A percentile compares a stretch with the other conserved stretches of the same genome.
Evolutionary conservation across 1,139 yeast species (phyloP).

Genomic region (Petasospora rhodanensis): DNA sequence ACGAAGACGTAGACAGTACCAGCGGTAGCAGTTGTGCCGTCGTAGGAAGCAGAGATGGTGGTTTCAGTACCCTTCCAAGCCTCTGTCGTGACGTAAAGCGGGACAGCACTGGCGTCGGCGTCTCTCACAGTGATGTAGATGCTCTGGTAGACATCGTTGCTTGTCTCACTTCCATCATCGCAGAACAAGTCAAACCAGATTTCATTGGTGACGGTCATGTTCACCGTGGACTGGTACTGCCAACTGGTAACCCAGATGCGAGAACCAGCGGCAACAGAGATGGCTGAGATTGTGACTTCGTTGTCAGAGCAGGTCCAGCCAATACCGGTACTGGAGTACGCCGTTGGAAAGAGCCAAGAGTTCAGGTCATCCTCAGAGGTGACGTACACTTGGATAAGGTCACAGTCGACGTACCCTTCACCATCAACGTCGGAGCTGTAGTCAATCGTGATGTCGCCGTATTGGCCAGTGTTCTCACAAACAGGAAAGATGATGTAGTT

Average conservation of each 20-base stretch:
- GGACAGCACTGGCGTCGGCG: conserved; percentile 18
- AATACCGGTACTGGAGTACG: conserved; percentile 16
- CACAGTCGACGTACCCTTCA: conserved; percentile 25
- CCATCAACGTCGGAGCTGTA: conserved; percentile 23
- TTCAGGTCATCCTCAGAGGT: conserved; percentile 27
- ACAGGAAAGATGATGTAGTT: conserved; percentile 29
- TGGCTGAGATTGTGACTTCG: conserved; percentile 6
- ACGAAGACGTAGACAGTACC: conserved; percentile 16
- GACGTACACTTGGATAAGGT: conserved; percentile 25
- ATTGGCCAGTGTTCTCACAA: conserved; percentile 26
- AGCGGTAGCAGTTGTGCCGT: conserved; percentile 8
- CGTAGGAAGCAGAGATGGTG: conserved; percentile 10
- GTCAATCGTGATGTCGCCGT: conserved; percentile 25
- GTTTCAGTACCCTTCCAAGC: conserved; percentile 27
- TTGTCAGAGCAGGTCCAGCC: conserved; percentile 26
- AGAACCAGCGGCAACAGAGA: conserved; percentile 19
- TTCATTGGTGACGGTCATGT: conserved; percentile 12
- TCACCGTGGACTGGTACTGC: conserved; percentile 16
- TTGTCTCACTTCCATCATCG: no score
- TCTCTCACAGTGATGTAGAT: conserved; percentile 12
- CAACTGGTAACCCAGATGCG: conserved; percentile 25
- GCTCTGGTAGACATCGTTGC: no score
- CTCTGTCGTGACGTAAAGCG: conserved; percentile 24
- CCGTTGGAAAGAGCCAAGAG: conserved; percentile 29
- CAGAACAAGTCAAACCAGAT: conserved; percentile 19